Evolutionary conservation across 2,329 filamentous ascomycete species (phyloP).

Genomic region (Epichloe typhina): DNA sequence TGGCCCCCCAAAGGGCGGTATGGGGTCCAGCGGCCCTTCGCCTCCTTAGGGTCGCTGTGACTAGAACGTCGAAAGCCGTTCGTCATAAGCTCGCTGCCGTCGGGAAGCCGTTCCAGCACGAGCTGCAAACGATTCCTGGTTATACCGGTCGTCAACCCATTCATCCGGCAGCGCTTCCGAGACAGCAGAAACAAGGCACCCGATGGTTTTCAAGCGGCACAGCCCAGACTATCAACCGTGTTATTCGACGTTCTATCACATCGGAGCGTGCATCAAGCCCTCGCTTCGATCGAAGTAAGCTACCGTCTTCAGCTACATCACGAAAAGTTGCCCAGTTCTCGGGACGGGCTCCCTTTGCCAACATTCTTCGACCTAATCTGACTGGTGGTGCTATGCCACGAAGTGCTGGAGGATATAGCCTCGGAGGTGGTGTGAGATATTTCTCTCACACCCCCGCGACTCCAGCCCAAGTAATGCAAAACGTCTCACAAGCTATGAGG

Average conservation of each 20-base stretch:
- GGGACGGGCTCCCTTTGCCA: conserved; percentile 73
- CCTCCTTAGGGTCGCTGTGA: conserved; percentile 38
- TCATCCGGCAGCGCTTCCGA: conserved; percentile 38
- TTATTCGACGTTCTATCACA: conserved; percentile 39
- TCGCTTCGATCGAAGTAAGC: conserved; percentile 34
- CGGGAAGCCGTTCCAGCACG: conserved; percentile 29
- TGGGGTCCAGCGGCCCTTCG: conserved; percentile 44
- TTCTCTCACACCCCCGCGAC: conserved; percentile 81
- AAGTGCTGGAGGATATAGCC: conserved; percentile 76
- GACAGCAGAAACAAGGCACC: conserved; percentile 30
- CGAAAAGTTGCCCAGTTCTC: conserved; percentile 47
- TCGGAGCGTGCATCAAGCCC: conserved; percentile 19
- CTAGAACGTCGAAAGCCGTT: conserved; percentile 36
- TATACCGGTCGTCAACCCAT: conserved; percentile 32
- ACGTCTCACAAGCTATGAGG: conserved; percentile 85
- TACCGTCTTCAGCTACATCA: conserved; percentile 35
- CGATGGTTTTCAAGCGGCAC: conserved; percentile 36
- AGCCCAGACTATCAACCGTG: conserved; percentile 28
- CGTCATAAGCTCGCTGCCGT: conserved; percentile 35
- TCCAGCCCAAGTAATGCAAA: conserved; percentile 82
- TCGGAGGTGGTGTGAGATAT: conserved; percentile 64
- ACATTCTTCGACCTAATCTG: conserved; percentile 77
- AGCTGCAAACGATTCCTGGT: conserved; percentile 31
- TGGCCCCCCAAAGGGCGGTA: conserved; percentile 43
- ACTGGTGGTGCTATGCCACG: conserved; percentile 77